Percentiles rank a stretch among this genome's conserved stretches.
Conservation (phyloP, 2,329 filamentous ascomycete genomes). For the Neofusicoccum cordaticola region DNA sequence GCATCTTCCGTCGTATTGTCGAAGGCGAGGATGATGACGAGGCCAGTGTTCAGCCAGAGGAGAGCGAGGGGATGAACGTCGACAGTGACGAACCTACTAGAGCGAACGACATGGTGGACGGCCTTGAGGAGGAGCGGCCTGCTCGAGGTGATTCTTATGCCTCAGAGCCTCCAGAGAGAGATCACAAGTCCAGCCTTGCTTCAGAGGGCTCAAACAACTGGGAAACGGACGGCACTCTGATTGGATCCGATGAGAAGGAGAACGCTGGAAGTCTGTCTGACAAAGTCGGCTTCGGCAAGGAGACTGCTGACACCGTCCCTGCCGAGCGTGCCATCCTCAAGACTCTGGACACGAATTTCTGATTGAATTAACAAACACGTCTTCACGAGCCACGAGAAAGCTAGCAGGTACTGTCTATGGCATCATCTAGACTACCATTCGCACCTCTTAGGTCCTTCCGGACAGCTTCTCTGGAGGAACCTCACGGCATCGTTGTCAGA, state of each 20-base stretch:
- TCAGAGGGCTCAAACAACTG: neutral
- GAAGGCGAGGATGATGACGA: neutral
- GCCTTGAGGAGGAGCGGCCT: too few relatives aligned
- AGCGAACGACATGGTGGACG: too few relatives aligned
- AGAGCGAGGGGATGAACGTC: neutral
- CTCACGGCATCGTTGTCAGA: neutral
- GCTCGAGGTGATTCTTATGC: too few relatives aligned
- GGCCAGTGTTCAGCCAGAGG: neutral
- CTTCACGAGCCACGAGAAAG: too few relatives aligned
- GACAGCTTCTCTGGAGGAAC: too few relatives aligned
- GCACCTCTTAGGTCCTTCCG: too few relatives aligned
- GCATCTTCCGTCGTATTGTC: slow-evolving; percentile 3
- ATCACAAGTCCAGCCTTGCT: neutral
- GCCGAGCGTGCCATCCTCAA: neutral
- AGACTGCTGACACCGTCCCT: neutral
- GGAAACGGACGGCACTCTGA: neutral
- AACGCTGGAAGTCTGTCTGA: neutral
- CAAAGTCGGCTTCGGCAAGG: neutral
- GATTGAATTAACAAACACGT: neutral
- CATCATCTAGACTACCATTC: too few relatives aligned
- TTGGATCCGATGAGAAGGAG: neutral
- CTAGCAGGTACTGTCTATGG: too few relatives aligned
- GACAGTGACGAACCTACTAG: too few relatives aligned
- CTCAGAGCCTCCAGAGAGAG: neutral
- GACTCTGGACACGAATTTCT: neutral